Evolutionary conservation across 768 basidiomycete genomes (phyloP).

Genomic region (Leucosporidium creatinivorum): DNA sequence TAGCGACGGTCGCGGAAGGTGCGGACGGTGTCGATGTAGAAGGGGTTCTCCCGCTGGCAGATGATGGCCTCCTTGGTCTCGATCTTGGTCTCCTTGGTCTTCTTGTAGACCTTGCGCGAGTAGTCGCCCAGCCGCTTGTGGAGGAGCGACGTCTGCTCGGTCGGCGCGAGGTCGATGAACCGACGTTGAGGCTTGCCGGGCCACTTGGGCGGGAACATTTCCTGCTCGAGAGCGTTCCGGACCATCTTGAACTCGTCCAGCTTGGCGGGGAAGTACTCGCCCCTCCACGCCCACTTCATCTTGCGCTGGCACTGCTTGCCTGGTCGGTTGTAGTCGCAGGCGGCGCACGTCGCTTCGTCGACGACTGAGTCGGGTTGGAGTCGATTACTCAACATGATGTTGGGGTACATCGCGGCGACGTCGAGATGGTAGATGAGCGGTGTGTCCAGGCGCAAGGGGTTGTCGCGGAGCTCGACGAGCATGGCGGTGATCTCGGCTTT

Average conservation of each 20-base stretch:
- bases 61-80: constrained; percentile 90
- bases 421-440: constrained; percentile 98
- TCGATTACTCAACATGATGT: constrained; percentile 99
- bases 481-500: constrained; percentile 66
- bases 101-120: constrained; percentile 96
- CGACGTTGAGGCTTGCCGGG: constrained; percentile 66
- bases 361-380: constrained; percentile 97
- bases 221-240: constrained; percentile 88
- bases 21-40: constrained; percentile 97
- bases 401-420: constrained; percentile 99
- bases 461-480: constrained; percentile 83
- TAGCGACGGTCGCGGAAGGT: constrained; percentile 95
- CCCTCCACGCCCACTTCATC: constrained; percentile 97
- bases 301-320: constrained; percentile 90
- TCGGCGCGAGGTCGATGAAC: constrained; percentile 70
- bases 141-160: constrained; percentile 82
- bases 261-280: constrained; percentile 95
- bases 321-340: constrained; percentile 95
- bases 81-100: constrained; percentile 93
- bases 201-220: constrained; percentile 74
- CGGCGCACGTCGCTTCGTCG: constrained; percentile 90
- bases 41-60: constrained; percentile 95
- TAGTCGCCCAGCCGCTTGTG: constrained; percentile 98
- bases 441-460: constrained; percentile 76
- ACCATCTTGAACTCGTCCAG: constrained; percentile 99